Evolutionary conservation across 2,329 filamentous ascomycete species (phyloP), one percentile per base, ranked within the genome.

Genomic region (Colletotrichum ledebouriae): DNA sequence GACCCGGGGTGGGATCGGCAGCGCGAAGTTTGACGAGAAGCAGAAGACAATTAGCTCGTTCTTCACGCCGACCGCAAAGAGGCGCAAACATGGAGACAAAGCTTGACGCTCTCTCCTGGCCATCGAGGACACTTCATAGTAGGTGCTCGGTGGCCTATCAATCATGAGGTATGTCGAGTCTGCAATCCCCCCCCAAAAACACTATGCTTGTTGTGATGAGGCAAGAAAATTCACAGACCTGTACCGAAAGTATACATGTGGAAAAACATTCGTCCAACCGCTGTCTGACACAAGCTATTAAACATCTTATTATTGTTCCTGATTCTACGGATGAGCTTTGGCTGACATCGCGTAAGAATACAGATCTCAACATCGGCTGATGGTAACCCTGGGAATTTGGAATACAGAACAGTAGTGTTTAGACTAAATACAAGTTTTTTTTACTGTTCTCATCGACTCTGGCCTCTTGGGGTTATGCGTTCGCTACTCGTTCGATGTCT

Each of bases 1-100:
- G 78, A 95, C 93, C 9, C 84, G 91, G 25, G 93, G 93, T 34
- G 94, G 94, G 3, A 92, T 97, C 64, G 94, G 94, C 62, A 96
- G 91, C 73, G 86, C 92, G 44, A 85, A 86, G 63, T 90, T 93
- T 75, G 94, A 98, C 76, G 84, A 87, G 11, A 89, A 85, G 53
- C 94, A 97, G 78, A 90, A 86, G 75, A 93, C 87, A 17, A 86
- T 98, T 73, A 89, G 93, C 52, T 86, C 86, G 0, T 97, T 96
- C 81, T 94, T 97, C 78, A 70, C 64, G 2, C 74, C 79, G 4
- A 63, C 76, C 6, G 71, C 78, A 0, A 89, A 90, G 75, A 86
- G 86, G 75, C 80, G 80, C 37, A 87, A 81, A 72, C 72, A 77
- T 17, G 79, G 76, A 12, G 79, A 63, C 12, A 29, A 63, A 6